phyloP scores from a whole-genome alignment of 164 flowering plant genomes.

The Magnolia changhungtana region DNA sequence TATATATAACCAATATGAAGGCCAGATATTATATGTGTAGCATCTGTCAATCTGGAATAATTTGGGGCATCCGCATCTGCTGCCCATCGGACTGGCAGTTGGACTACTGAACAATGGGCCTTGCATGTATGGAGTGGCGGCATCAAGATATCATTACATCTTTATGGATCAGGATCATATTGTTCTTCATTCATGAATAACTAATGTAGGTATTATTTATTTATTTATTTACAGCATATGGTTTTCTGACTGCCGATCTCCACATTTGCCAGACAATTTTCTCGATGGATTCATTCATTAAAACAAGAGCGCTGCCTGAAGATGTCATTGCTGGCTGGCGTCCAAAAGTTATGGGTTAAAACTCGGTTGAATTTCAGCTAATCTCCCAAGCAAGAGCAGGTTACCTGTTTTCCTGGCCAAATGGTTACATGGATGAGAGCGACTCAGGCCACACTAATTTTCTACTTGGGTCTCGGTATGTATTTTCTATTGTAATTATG shows the following conservation, averaged over 20 bases:
- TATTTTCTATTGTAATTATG: background rate
- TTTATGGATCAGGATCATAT: background rate
- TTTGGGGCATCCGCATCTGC: too few relatives aligned
- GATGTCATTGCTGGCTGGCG: slow-evolving; percentile 96
- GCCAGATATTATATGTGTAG: too few relatives aligned
- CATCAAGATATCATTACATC: too few relatives aligned
- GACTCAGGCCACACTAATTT: background rate
- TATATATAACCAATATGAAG: too few relatives aligned
- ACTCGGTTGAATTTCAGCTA: background rate
- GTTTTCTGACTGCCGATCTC: background rate
- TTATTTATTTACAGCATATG: background rate
- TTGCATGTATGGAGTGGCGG: too few relatives aligned
- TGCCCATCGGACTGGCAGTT: too few relatives aligned
- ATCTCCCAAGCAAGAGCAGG: background rate
- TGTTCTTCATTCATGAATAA: background rate
- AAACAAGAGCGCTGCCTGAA: slow-evolving; percentile 60
- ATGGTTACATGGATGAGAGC: background rate
- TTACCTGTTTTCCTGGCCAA: background rate
- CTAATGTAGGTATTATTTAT: background rate
- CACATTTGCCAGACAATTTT: slow-evolving; percentile 51
- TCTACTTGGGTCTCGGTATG: background rate
- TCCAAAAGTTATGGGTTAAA: slow-evolving; percentile 69
- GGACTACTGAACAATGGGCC: too few relatives aligned
- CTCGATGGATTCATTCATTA: slow-evolving; percentile 66
- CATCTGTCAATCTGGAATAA: too few relatives aligned